Evolutionary conservation across 768 basidiomycete genomes (phyloP).

Genomic region (Macrolepiota dolichaula): DNA sequence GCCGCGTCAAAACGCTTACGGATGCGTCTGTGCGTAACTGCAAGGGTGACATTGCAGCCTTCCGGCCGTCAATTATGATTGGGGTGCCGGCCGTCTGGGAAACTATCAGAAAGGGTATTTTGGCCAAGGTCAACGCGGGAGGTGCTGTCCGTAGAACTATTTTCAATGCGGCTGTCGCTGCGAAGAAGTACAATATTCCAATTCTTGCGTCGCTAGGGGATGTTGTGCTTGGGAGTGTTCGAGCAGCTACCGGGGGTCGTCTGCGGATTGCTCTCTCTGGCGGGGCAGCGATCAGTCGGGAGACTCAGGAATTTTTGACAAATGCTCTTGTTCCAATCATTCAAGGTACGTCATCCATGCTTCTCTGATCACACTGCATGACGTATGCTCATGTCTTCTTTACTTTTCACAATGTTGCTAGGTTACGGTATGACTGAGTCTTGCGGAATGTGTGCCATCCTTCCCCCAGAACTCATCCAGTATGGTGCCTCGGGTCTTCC

Average conservation of each 20-base stretch:
- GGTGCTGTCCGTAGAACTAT: slow-evolving; percentile 67
- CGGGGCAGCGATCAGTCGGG: slow-evolving; percentile 79
- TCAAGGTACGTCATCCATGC: slow-evolving; percentile 58
- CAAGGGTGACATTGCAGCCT: slow-evolving; percentile 81
- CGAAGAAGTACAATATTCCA: slow-evolving; percentile 73
- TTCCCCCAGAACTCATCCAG: slow-evolving; percentile 79
- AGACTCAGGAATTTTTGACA: slow-evolving; percentile 90
- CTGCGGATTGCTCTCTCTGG: slow-evolving; percentile 80
- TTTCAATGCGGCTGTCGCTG: slow-evolving; percentile 74
- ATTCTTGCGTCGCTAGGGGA: slow-evolving; percentile 69
- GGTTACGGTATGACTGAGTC: slow-evolving; percentile 98
- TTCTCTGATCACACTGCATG: neutral
- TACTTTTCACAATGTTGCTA: slow-evolving; percentile 24
- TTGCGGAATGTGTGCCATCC: slow-evolving; percentile 83
- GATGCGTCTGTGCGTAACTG: slow-evolving; percentile 87
- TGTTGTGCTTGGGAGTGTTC: slow-evolving; percentile 73
- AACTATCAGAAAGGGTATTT: slow-evolving; percentile 92
- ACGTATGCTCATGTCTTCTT: slow-evolving; percentile 6
- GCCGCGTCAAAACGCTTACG: slow-evolving; percentile 93
- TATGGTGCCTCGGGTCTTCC: slow-evolving; percentile 83
- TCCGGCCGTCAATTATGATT: slow-evolving; percentile 86
- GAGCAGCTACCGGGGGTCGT: slow-evolving; percentile 82
- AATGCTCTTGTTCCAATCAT: slow-evolving; percentile 77
- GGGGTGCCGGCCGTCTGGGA: slow-evolving; percentile 99
- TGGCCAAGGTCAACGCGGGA: slow-evolving; percentile 70